A percentile compares a stretch with the other conserved stretches of the same genome.
Evolutionary conservation across 208 protist species (phyloP).

Genomic region (Wallacemonas sp.): DNA sequence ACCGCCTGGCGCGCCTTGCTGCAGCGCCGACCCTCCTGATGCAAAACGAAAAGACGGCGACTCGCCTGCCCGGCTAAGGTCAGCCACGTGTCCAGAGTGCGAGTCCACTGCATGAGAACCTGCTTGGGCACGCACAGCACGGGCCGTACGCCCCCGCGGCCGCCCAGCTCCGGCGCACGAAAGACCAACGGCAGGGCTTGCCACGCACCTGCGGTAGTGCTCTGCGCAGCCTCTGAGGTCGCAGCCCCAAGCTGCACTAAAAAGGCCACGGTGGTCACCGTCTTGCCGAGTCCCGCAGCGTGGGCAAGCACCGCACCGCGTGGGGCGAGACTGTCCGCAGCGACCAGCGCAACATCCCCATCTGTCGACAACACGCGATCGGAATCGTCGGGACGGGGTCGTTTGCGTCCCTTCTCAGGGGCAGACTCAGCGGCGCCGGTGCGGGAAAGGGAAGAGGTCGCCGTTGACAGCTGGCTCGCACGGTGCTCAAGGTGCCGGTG

Average conservation of each 20-base stretch:
- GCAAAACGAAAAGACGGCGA: background rate
- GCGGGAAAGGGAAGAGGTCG: too few relatives aligned
- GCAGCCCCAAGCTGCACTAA: slow-evolving; percentile 6
- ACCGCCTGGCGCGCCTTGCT: background rate
- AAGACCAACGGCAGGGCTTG: too few relatives aligned
- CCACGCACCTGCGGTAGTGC: slow-evolving; percentile 1
- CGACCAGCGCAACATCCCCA: background rate
- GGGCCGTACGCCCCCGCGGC: slow-evolving; percentile 1
- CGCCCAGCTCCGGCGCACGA: too few relatives aligned
- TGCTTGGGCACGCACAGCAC: slow-evolving; percentile 15
- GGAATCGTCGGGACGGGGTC: background rate
- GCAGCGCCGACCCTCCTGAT: slow-evolving; percentile 1
- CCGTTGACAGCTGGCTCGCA: background rate
- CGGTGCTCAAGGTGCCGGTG: background rate
- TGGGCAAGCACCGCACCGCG: slow-evolving; percentile 13
- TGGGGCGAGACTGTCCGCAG: background rate
- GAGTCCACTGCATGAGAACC: slow-evolving; percentile 9
- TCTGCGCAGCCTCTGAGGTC: background rate
- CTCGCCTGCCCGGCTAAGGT: background rate
- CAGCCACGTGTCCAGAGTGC: slow-evolving; percentile 9
- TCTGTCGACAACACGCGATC: background rate
- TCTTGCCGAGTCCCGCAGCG: slow-evolving; percentile 19
- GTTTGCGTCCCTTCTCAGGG: too few relatives aligned
- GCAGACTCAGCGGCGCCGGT: too few relatives aligned
- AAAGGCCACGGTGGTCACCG: slow-evolving; percentile 11